Evolutionary conservation across 768 basidiomycete species (phyloP).

Genomic region (Rhodosporidiobolus sp.): DNA sequence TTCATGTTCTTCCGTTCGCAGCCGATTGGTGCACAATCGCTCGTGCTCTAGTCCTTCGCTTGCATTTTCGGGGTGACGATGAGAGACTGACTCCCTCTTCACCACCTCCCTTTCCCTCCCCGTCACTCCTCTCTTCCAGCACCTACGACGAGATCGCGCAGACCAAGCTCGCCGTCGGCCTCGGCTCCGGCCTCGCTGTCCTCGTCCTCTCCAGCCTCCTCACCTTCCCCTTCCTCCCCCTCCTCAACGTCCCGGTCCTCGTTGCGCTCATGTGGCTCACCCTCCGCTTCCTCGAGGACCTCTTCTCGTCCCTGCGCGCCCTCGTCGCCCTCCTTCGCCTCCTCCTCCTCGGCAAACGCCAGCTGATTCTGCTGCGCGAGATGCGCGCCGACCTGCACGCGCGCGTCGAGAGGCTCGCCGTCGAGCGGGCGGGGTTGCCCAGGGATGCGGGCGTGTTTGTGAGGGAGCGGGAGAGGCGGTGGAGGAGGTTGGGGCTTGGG

Average conservation of each 20-base stretch:
- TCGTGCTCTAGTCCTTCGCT: no score
- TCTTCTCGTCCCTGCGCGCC: conserved; percentile 73
- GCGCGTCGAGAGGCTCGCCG: conserved; percentile 31
- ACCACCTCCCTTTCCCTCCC: background rate
- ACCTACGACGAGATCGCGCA: conserved; percentile 43
- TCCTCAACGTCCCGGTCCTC: conserved; percentile 60
- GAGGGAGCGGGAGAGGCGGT: conserved; percentile 18
- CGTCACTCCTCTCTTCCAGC: no score
- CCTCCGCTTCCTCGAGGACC: conserved; percentile 82
- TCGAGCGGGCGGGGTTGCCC: conserved; percentile 35
- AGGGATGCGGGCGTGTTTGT: conserved; percentile 26
- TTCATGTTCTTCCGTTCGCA: no score
- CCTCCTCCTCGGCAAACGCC: conserved; percentile 60
- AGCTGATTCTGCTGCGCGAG: conserved; percentile 58
- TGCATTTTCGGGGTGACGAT: background rate
- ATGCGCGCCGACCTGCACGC: conserved; percentile 56
- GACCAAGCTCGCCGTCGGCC: conserved; percentile 60
- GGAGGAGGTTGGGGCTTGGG: conserved; percentile 20
- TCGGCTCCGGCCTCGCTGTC: conserved; percentile 67
- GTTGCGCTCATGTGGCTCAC: conserved; percentile 85
- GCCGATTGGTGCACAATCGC: no score
- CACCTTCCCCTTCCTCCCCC: conserved; percentile 61
- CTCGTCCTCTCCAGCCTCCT: conserved; percentile 59
- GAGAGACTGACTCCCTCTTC: background rate
- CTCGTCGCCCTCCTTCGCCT: conserved; percentile 62